Evolutionary conservation across 179 eudicot species (phyloP), one percentile per base, ranked within the genome.

Genomic region (Corrigiola litoralis): DNA sequence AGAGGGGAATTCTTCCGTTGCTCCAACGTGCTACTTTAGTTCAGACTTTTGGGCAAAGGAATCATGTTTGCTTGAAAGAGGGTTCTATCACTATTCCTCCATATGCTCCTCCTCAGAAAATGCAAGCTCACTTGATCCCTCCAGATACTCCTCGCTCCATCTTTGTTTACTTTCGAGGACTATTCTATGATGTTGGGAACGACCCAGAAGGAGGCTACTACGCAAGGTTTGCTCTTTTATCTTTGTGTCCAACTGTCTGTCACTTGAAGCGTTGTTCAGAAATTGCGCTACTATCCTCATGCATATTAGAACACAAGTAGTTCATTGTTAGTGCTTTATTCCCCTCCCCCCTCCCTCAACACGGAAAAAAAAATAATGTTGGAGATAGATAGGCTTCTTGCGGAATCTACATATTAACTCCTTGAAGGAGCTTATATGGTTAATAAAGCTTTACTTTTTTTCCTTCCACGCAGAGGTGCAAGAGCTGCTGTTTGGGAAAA

Each of bases 151-250:
- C 97, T 58, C 88, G 97, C 37, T 91, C 97, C 80, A 91, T 91
- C 71, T 91, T 91, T 72, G 95, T 91, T 48, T 91, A 91, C 78
- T 91, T 91, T 79, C 81, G 97, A 33, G 97, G 97, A 45, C 81
- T 91, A 70, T 91, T 91, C 68, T 91, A 86, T 69, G 97, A 91
- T 69, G 97, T 91, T 0, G 95, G 92, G 11, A 91, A 91, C 68
- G 95, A 91, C 62, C 97, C 97, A 3, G 95, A 91, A 86, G 97
- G 97, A 74, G 97, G 97, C 58, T 91, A 91, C 52, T 91, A 91
- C 77, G 97, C 97, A 65, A 91, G 97, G 97, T 68, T 49, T 67
- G 58, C 63, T 27, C 62, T 63, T 21, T 42, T 37, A 33, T 36
- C 23, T 16, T 29, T 25, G 13, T 25, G 4, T 53, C 21, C 20